Evolutionary conservation across 2,329 filamentous ascomycete species (phyloP).

Genomic region (Drechmeria coniospora): DNA sequence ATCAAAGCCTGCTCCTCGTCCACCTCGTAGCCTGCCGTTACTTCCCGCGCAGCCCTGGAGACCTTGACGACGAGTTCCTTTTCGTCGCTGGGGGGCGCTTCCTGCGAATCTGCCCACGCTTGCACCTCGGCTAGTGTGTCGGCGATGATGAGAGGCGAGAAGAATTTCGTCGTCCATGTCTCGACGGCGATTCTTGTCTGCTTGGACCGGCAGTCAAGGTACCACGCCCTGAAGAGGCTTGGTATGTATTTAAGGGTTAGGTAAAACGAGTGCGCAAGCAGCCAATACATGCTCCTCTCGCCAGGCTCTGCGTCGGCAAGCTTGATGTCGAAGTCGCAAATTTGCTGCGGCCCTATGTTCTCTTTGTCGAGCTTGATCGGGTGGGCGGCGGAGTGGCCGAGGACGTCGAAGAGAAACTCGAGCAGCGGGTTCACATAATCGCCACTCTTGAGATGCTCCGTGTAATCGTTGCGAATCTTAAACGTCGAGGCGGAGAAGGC

Average conservation of each 20-base stretch:
- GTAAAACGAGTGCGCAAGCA: slow-evolving; percentile 78
- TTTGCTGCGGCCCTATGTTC: slow-evolving; percentile 41
- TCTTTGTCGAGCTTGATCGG: slow-evolving; percentile 59
- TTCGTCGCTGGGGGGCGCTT: slow-evolving; percentile 32
- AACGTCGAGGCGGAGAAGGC: slow-evolving; percentile 65
- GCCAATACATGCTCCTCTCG: slow-evolving; percentile 65
- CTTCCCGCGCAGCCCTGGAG: slow-evolving; percentile 54
- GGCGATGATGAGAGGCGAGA: slow-evolving; percentile 55
- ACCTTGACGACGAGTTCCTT: slow-evolving; percentile 53
- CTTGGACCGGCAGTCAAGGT: slow-evolving; percentile 62
- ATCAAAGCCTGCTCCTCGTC: slow-evolving; percentile 79
- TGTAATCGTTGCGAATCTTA: slow-evolving; percentile 70
- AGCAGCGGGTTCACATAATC: slow-evolving; percentile 55
- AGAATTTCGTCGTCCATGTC: slow-evolving; percentile 70
- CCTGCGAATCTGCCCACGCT: slow-evolving; percentile 46
- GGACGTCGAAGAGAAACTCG: slow-evolving; percentile 67
- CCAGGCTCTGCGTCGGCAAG: slow-evolving; percentile 41
- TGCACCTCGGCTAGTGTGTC: slow-evolving; percentile 52
- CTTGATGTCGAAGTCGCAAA: slow-evolving; percentile 36
- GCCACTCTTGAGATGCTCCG: slow-evolving; percentile 60
- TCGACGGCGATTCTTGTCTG: slow-evolving; percentile 70
- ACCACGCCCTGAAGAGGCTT: slow-evolving; percentile 71
- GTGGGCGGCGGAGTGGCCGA: slow-evolving; percentile 62
- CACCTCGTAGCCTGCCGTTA: slow-evolving; percentile 71
- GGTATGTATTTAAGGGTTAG: slow-evolving; percentile 63